A percentile compares a stretch with the other conserved stretches of the same genome.
These are phyloP conservation scores for Kwoniella europaea DNA, from an alignment of 768 basidiomycete genomes.

Conservation along the genomic window DNA sequence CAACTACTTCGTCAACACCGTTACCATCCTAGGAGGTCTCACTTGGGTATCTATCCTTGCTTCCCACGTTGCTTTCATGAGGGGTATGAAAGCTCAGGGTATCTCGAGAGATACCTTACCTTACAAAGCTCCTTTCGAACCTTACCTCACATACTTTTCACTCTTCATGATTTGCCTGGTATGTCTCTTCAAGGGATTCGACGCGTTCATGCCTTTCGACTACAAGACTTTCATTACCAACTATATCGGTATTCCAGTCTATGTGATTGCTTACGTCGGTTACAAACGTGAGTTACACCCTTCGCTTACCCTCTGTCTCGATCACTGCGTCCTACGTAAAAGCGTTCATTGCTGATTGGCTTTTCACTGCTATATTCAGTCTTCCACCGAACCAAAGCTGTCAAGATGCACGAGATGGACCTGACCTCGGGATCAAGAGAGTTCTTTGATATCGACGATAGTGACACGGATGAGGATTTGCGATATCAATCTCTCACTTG, in stretches of 20 bases:
- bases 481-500: slow-evolving; percentile 35
- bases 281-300: slow-evolving; percentile 58
- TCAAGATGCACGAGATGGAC: slow-evolving; percentile 47
- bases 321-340: not conserved
- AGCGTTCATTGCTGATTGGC: not conserved
- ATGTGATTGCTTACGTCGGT: slow-evolving; percentile 61
- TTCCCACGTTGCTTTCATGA: slow-evolving; percentile 44
- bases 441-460: slow-evolving; percentile 47
- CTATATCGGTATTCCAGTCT: slow-evolving; percentile 63
- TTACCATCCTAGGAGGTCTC: slow-evolving; percentile 43
- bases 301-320: not conserved
- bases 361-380: slow-evolving; percentile 17
- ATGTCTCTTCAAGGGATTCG: slow-evolving; percentile 65
- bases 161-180: slow-evolving; percentile 66
- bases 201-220: slow-evolving; percentile 63
- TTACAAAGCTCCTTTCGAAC: slow-evolving; percentile 60
- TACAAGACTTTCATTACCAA: slow-evolving; percentile 59
- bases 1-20: slow-evolving; percentile 55
- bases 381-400: slow-evolving; percentile 36
- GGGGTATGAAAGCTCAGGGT: slow-evolving; percentile 50
- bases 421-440: slow-evolving; percentile 49
- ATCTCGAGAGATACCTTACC: slow-evolving; percentile 62
- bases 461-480: slow-evolving; percentile 34
- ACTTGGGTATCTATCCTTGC: slow-evolving; percentile 50
- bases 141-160: slow-evolving; percentile 73